Base-by-base conservation (phyloP, 2,329 filamentous ascomycete genomes). In the Phoma sp. region DNA sequence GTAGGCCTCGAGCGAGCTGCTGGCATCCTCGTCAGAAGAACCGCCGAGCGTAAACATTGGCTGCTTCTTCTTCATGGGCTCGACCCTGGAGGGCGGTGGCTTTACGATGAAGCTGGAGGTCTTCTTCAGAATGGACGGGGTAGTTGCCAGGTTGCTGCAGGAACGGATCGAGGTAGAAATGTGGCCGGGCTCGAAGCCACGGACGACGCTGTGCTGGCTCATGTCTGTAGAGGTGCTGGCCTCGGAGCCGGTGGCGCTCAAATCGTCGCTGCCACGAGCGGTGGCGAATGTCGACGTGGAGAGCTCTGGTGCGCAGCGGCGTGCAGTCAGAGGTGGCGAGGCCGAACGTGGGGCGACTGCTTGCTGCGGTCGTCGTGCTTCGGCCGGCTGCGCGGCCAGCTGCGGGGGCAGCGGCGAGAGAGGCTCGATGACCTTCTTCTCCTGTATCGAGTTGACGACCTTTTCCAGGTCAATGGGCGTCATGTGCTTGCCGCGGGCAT, bases 391-490 rank as follows among this genome's bases (percentile, higher is more conserved):
- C 30, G 64, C 63, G 34, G 69, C 62, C n/a, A 72, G 77, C 68
- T 67, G 77, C 62, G 66, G 74, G 57, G 71, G 80, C 50, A 76
- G 74, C 43, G 80, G 74, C 42, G 82, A 77, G 30, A 86, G 74
- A 4, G 84, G 84, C 67, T 84, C 81, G 18, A 93, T 80, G 38
- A 83, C 83, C 74, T 87, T 87, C 76, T 91, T 92, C 76, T 95
- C 89, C 75, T 96, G 91, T 72, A 97, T 97, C 32, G 89, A 92
- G 51, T 90, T 86, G 34, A 97, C 91, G 85, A 98, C 96, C 79
- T 96, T 96, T 76, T 96, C 92, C 25, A 98, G 83, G 66, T 95
- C 91, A 68, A 91, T 85, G 6, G 93, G 92, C n/a, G 92, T 96
- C 64, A 97, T 93, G 77, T 96, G 93, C 69, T 91, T 89, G 61